A percentile compares a stretch with the other conserved stretches of the same genome.
Evolutionary conservation across 2,329 filamentous ascomycete species (phyloP).

Genomic region (Dactylellina leptospora): DNA sequence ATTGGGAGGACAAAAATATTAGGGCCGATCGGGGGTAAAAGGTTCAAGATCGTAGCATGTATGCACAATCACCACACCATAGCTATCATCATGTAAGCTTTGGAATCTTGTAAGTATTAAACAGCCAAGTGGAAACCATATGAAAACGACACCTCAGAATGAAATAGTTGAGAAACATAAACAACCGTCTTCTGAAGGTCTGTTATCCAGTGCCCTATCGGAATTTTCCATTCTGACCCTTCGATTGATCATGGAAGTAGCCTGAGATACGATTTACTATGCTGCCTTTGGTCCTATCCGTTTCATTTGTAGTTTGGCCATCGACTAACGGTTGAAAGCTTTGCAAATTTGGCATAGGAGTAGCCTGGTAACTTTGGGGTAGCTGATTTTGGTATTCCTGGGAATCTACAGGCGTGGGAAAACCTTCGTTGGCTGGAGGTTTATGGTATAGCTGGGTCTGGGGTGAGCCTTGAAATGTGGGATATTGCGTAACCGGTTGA

Average conservation of each 20-base stretch:
- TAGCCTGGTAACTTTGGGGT: slow-evolving; percentile 15
- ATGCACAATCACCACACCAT: too few relatives aligned
- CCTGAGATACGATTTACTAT: slow-evolving; percentile 24
- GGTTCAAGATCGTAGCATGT: too few relatives aligned
- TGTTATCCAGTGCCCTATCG: slow-evolving; percentile 18
- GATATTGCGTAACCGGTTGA: slow-evolving; percentile 21
- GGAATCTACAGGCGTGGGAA: neutral
- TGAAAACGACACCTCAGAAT: too few relatives aligned
- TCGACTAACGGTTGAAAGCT: neutral
- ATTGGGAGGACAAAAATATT: slow-evolving; percentile 8
- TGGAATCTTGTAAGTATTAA: too few relatives aligned
- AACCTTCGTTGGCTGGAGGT: neutral
- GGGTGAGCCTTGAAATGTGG: neutral
- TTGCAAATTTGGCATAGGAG: slow-evolving; percentile 20
- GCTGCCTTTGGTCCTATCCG: slow-evolving; percentile 1
- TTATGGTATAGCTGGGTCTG: slow-evolving; percentile 18
- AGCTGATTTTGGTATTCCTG: slow-evolving; percentile 1
- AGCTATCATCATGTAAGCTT: too few relatives aligned
- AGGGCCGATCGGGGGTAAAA: neutral
- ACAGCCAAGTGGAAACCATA: too few relatives aligned
- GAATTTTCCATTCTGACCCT: slow-evolving; percentile 4
- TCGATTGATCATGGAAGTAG: slow-evolving; percentile 25
- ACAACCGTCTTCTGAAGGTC: too few relatives aligned
- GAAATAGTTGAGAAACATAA: too few relatives aligned
- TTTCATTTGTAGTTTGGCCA: neutral